phyloP scores from a whole-genome alignment of 78 protist species.

The Anaeramoeba ignava region DNA sequence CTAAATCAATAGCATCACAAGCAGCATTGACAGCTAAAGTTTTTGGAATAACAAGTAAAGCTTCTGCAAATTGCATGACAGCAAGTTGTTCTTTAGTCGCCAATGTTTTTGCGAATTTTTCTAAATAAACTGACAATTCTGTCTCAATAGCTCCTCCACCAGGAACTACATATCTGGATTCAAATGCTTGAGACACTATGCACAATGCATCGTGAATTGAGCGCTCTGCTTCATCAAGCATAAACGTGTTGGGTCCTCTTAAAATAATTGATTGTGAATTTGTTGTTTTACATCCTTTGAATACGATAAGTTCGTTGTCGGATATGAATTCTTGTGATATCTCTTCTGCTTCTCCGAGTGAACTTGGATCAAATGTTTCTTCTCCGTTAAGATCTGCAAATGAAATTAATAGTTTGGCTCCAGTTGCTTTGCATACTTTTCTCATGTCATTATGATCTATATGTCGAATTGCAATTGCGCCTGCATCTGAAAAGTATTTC shows the following conservation, averaged over 20 bases:
- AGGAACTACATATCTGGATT: conserved; percentile 57
- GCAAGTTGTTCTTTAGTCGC: conserved; percentile 91
- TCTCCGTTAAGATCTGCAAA: conserved; percentile 86
- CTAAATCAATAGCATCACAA: conserved; percentile 89
- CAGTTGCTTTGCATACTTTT: conserved; percentile 82
- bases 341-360: conserved; percentile 38
- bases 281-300: conserved; percentile 25
- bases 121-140: conserved; percentile 90
- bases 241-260: conserved; percentile 82
- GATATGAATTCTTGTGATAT: conserved; percentile 70
- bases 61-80: conserved; percentile 88
- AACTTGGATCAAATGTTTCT: conserved; percentile 65
- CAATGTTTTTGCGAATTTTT: conserved; percentile 71
- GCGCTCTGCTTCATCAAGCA: conserved; percentile 87
- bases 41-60: conserved; percentile 94
- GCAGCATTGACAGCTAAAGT: conserved; percentile 92
- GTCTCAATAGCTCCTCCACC: conserved; percentile 95
- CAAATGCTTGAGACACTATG: conserved; percentile 81
- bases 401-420: conserved; percentile 49
- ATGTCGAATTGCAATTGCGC: conserved; percentile 86
- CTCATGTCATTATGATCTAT: conserved; percentile 74
- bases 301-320: conserved; percentile 38
- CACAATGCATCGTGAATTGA: conserved; percentile 95
- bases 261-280: conserved; percentile 73
- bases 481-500: conserved; percentile 86